Evolutionary conservation across 371 early-diverging fungal species (phyloP), one percentile per base, ranked within the genome.

Genomic region (Mortierella sp.): DNA sequence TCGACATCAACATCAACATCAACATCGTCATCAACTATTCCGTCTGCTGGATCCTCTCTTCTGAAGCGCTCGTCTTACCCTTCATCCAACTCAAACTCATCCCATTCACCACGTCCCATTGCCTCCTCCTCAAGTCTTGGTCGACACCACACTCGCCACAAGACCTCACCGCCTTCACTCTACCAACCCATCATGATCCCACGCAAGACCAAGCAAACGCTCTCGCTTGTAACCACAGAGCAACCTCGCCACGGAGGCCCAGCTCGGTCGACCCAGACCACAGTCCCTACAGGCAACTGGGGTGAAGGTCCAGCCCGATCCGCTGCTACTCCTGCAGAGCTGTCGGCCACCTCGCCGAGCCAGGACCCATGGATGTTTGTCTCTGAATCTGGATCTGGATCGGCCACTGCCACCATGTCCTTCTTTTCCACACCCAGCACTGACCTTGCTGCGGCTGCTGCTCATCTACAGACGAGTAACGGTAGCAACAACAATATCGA

Each of bases 321-420:
- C 43, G n/a, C 67, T n/a, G 18, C 59, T 14, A 26, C 55, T 29
- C 29, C 58, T n/a, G 50, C 47, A 44, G 70, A 52, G 21, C 57
- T 47, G 44, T 68, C 72, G 16, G 57, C 70, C 6, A 12, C 30
- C 14, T 53, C 53, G 3, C 11, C 67, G 12, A 60, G 64, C 3
- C 71, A 60, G 45, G 80, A 79, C 51, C 65, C 77, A 7, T 79
- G 80, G 80, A 73, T 66, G 70, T 14, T 67, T 47, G 70, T 79
- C 52, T 62, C 73, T 53, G 80, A 64, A 47, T 62, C 73, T 53
- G 80, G 68, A 28, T 68, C 76, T 19, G 76, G 80, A 15, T 65
- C 68, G n/a, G n/a, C 50, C 50, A 50, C 50, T 50, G 21, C 50
- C 50, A 50, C 50, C 50, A 50, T 14, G 14, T 14, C 50, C 5